Evolutionary conservation across 2,329 filamentous ascomycete species (phyloP), one percentile per base, ranked within the genome.

Genomic region (Arthrobotrys sphaeroides): DNA sequence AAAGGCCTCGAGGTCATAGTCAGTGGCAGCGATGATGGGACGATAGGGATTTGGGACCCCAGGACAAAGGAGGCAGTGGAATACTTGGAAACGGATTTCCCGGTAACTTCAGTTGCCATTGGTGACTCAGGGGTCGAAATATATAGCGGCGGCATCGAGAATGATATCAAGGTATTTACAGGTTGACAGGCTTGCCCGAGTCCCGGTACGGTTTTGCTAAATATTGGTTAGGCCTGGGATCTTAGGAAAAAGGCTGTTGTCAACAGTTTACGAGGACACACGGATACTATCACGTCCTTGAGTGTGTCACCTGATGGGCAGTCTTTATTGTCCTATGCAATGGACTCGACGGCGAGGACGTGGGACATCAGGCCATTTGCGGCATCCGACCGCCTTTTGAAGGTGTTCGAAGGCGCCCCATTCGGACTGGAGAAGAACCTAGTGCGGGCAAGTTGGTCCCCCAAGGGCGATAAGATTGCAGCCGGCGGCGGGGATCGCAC

Each of bases 291-390:
- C 77, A 96, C 94, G 2, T 96, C 93, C 10, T 85, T 99, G 51
- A 87, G 91, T 64, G 88, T 98, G n/a, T 97, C 94, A 1, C 94
- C 95, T 0, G 94, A 99, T 82, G 91, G 92, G 40, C 94, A 97
- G 82, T 91, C 91, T 0, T 86, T 99, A 2, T 85, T 97, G 2
- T 98, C 94, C 1, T 95, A 96, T 80, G 90, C 93, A 5, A 95
- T 97, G 86, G 95, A 99, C 82, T 93, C 91, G 18, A 97, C 94
- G 0, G 95, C 94, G 38, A 88, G 92, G 80, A 97, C 94, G 16
- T 99, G 95, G 95, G 94, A 99, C 81, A 91, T 99, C 61, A 88
- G 94, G 78, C 94, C 95, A 0, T 99, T 98, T 83, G 94, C 95
- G 5, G 93, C 95, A 0, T 89, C 90, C 0, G 91, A 97, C 81